A percentile compares a stretch with the other conserved stretches of the same genome.
These are phyloP conservation scores for Skeletonema grethae DNA, from an alignment of 108 stramenopile genomes.

Conservation along the genomic window DNA sequence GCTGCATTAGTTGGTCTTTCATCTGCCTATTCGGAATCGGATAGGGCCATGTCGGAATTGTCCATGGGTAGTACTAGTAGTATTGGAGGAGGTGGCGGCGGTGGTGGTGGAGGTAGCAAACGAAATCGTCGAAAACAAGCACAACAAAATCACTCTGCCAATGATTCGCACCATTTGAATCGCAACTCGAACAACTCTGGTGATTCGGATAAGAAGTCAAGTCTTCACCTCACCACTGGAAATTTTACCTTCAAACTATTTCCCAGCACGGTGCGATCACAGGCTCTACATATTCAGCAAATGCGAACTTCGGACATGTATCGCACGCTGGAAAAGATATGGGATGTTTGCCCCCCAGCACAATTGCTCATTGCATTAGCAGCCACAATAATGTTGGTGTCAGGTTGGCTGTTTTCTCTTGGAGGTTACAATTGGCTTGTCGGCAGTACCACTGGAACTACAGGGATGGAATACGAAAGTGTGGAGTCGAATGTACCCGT, in stretches of 20 bases:
- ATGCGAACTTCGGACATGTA: conserved; percentile 48
- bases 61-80: conserved; percentile 1
- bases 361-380: conserved; percentile 37
- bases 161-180: conserved; percentile 10
- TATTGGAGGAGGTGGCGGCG: conserved; percentile 2
- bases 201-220: conserved; percentile 1
- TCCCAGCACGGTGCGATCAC: conserved; percentile 32
- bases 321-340: conserved; percentile 30
- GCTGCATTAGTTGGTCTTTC: conserved; percentile 20
- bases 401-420: conserved; percentile 28
- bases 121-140: conserved; percentile 5
- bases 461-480: conserved; percentile 19
- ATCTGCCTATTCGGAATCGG: conserved; percentile 5
- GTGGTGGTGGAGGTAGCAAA: conserved; percentile 5
- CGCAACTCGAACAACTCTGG: conserved; percentile 16
- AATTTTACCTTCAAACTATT: conserved; percentile 31
- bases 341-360: conserved; percentile 34
- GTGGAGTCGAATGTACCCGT: conserved; percentile 32
- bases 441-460: conserved; percentile 12
- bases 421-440: conserved; percentile 20
- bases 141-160: conserved; percentile 14
- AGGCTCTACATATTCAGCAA: conserved; percentile 38
- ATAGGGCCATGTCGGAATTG: conserved; percentile 2
- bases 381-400: conserved; percentile 7
- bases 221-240: conserved; percentile 11